Base-by-base conservation (phyloP, 2,329 filamentous ascomycete species). In the Colletotrichum gigasporum region DNA sequence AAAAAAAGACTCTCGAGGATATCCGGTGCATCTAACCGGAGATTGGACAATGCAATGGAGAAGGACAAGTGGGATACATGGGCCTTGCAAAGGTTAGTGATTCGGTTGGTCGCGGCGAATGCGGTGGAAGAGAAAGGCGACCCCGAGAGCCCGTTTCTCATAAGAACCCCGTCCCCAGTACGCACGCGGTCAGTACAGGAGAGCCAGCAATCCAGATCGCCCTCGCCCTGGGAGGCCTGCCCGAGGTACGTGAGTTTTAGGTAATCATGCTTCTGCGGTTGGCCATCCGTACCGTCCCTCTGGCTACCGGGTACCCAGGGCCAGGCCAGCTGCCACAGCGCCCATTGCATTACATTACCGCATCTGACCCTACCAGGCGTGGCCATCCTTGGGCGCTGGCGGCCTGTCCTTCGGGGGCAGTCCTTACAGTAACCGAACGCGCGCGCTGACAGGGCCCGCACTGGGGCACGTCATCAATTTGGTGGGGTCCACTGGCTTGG, bases 381-480 rank as follows among this genome's bases (percentile, higher is more conserved):
- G 51, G 24, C 22, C 51, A 24, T 35, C 35, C 32, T 42, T 50
- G 48, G 48, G 48, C 32, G 37, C 20, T 28, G 18, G 48, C 48
- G 26, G 18, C 11, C 32, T 24, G 3, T 28, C 18, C 10, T 39
- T 39, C 12, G 48, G 32, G 20, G 32, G 12, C 20, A 14, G 37
- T n/a, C 47, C 28, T 50, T 39, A 62, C 58, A 50, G 57, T 28
- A 20, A 42, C 59, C 53, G 53, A 57, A 51, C 12, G 11, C 50
- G 51, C 47, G 30, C 26, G 10, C 34, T 26, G 28, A 48, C 26
- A 26, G 58, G 41, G 20, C 53, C 42, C 22, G 28, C 10, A 12
- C 35, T 62, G 42, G 51, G 35, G 35, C 50, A 63, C 62, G 62
- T 65, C 57, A 65, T 65, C 44, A 34, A 37, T 37, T 53, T 18